Base-by-base conservation (phyloP, 805 yeast genomes). In the Suhomyces xylopsoci region DNA sequence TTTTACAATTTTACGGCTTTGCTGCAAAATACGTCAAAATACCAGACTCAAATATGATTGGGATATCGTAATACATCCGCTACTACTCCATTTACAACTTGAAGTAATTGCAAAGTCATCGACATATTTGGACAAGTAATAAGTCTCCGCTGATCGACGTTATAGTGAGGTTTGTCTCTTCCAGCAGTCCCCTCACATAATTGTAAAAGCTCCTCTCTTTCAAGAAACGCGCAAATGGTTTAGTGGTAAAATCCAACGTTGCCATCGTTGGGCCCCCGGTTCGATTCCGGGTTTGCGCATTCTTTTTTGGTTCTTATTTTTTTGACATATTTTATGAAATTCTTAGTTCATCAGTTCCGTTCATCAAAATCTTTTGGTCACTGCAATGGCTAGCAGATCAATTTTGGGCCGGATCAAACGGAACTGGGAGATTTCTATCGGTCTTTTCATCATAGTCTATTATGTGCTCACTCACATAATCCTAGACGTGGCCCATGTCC, bases 381-480 rank as follows among this genome's bases (percentile, higher is more conserved):
- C n/a, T 38, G 8, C 43, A 40, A 40, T 40, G 43, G 43, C 43
- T 19, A 15, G 43, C 24, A 17, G 22, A 40, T 19, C 20, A 9
- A 9, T 20, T 40, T 20, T 40, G 24, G 43, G 24, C 43, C 43
- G n/a, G 24, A 19, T 40, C 43, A 42, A 25, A 17, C 47, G 44
- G 42, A 59, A 62, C 49, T 67, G 71, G 71, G 71, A 67, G 51
- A 56, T 53, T 48, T 55, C 59, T 42, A 52, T 65, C 10, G 66
- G 64, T 3, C 20, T 59, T 2, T 57, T 62, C 44, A 55, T 67
- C 17, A 53, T 52, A 2, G 44, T 54, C 6, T 67, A 66, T 52
- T 66, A 58, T 49, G 49, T 61, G 6, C 17, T 63, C 17, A 54
- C 64, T n/a, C 64, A 61, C 45, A 48, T 52, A 10, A 28, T 62